Conservation (phyloP, 805 yeast genomes). For the Ogataea nonfermentans region DNA sequence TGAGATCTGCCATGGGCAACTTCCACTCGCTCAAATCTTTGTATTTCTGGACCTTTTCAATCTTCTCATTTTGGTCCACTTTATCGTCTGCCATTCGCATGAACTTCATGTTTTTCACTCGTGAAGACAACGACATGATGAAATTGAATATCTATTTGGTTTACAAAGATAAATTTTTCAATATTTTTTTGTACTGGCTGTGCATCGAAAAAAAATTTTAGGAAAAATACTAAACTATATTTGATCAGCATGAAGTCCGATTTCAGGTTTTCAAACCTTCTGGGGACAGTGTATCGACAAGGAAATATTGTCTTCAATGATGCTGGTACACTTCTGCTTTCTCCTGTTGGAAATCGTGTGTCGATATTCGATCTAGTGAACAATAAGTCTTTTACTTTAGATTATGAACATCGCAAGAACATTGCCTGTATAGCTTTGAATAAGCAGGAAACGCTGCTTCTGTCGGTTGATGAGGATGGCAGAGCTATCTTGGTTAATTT, state of each 20-base stretch:
- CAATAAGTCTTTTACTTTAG: slow-evolving; percentile 83
- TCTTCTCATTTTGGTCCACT: slow-evolving; percentile 34
- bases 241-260: slow-evolving; percentile 72
- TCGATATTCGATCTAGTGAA: slow-evolving; percentile 82
- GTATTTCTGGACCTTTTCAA: slow-evolving; percentile 28
- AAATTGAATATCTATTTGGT: slow-evolving; percentile 1
- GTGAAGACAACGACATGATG: slow-evolving; percentile 46
- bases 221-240: not conserved
- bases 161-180: not conserved
- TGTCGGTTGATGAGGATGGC: slow-evolving; percentile 89
- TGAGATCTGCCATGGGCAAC: slow-evolving; percentile 34
- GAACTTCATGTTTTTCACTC: slow-evolving; percentile 85
- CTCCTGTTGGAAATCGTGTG: slow-evolving; percentile 95
- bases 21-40: slow-evolving; percentile 56
- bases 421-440: slow-evolving; percentile 78
- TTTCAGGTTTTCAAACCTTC: slow-evolving; percentile 78
- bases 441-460: slow-evolving; percentile 71
- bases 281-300: slow-evolving; percentile 92
- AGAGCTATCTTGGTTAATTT: slow-evolving; percentile 90
- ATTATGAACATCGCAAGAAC: slow-evolving; percentile 89
- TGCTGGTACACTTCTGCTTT: slow-evolving; percentile 78
- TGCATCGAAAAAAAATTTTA: slow-evolving; percentile 12
- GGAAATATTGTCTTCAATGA: slow-evolving; percentile 87
- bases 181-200: slow-evolving; percentile 5
- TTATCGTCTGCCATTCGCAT: slow-evolving; percentile 47